Percentiles rank a stretch among this genome's conserved stretches.
These are phyloP conservation scores for Stellera chamaejasme DNA, from an alignment of 345 rosid species.

Conservation along the genomic window DNA sequence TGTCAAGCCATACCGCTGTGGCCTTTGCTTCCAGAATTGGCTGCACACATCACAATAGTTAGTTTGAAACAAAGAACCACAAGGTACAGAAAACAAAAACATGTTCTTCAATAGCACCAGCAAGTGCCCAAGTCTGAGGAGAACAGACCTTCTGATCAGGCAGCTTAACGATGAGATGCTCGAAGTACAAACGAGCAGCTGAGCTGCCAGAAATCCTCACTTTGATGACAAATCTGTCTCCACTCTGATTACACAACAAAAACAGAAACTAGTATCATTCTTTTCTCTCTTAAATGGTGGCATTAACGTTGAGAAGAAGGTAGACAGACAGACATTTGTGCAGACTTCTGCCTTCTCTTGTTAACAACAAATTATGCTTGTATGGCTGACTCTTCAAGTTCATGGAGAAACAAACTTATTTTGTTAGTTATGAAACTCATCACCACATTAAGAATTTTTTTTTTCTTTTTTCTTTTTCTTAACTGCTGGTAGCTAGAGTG, in stretches of 20 bases:
- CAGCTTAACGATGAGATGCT: conserved; percentile 62
- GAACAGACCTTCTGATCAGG: conserved; percentile 64
- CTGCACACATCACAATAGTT: conserved; percentile 21
- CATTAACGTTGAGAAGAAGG: too few relatives aligned
- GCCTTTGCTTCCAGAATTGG: conserved; percentile 75
- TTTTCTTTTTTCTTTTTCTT: too few relatives aligned
- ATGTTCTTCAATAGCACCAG: not conserved
- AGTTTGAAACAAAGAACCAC: not conserved
- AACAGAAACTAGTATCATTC: too few relatives aligned
- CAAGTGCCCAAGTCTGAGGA: not conserved
- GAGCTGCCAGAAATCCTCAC: conserved; percentile 61
- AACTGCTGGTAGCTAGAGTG: too few relatives aligned
- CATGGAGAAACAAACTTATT: too few relatives aligned
- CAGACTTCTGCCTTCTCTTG: too few relatives aligned
- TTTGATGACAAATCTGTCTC: conserved; percentile 64
- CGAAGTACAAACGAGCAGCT: conserved; percentile 66
- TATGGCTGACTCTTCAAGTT: too few relatives aligned
- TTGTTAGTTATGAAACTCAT: too few relatives aligned
- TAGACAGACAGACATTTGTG: too few relatives aligned
- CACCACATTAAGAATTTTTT: too few relatives aligned
- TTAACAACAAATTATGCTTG: too few relatives aligned
- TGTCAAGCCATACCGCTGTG: conserved; percentile 75
- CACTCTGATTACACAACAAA: conserved; percentile 33
- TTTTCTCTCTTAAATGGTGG: too few relatives aligned
- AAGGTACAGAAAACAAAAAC: not conserved